These are phyloP conservation scores for Zizania latifolia DNA, from an alignment of 176 grass and related monocot genomes.

Conservation along the genomic window DNA sequence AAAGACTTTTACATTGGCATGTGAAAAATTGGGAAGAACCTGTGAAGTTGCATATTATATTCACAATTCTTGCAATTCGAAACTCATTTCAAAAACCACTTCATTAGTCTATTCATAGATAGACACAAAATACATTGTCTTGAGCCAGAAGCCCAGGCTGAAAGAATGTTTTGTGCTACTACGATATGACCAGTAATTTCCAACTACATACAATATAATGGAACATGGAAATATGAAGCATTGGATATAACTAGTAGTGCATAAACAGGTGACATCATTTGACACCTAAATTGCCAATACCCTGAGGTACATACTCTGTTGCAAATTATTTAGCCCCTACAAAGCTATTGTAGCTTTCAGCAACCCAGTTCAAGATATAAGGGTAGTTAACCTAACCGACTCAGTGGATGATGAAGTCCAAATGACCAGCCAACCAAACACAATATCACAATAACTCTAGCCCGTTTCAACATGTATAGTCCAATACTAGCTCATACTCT, in stretches of 20 bases:
- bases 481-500: background rate
- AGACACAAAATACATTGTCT: background rate
- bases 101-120: background rate
- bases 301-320: background rate
- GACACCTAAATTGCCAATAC: background rate
- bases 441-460: background rate
- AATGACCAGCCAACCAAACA: background rate
- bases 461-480: background rate
- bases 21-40: background rate
- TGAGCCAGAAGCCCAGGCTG: background rate
- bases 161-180: background rate
- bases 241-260: background rate
- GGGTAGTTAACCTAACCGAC: background rate
- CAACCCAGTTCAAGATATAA: constrained; percentile 6
- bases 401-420: background rate
- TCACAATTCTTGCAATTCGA: background rate
- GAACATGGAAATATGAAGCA: background rate
- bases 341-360: background rate
- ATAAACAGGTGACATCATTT: background rate
- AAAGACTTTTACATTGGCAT: background rate
- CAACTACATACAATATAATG: background rate
- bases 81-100: background rate
- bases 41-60: background rate
- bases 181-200: background rate
- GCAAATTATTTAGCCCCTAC: background rate